Evolutionary conservation across 768 basidiomycete species (phyloP), one percentile per base, ranked within the genome.

Genomic region (Cyathus striatus): DNA sequence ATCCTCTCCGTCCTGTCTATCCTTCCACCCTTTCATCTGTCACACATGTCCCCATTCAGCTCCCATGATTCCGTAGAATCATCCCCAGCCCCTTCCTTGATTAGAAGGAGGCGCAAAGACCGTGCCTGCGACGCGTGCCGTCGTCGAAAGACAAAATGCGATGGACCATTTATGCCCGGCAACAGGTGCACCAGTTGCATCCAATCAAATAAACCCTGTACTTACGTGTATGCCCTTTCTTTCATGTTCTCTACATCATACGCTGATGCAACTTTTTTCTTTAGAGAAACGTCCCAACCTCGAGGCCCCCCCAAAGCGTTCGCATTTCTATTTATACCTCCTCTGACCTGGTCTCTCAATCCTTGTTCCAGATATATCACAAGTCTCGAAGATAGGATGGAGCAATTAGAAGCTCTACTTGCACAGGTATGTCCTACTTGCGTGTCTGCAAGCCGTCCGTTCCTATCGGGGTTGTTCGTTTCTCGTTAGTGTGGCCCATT

Each of bases 271-370:
- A 20, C 33, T 36, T 35, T 39, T 26, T 26, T 43, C 34, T 26
- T 10, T 41, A 82, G 80, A n/a, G 81, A 83, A 56, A 67, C 66
- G 2, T 83, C 82, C 3, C 77, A 78, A 49, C 81, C 81, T 44
- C 70, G 82, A 42, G 80, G 80, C 0, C 82, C 82, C 18, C 76
- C 82, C 4, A 84, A 84, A 62, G 79, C 77, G 78, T 84, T 46
- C 52, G 81, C 70, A 12, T 34, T 12, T 40, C 40, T 34, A 13
- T 35, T 43, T 36, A 40, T 16, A 35, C 26, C 36, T 20, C 23
- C 12, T 24, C 32, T 33, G 23, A 39, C 13, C 40, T 23, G n/a
- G 24, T 9, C 21, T 42, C 16, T 18, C n/a, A 2, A 24, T 14
- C 32, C 33, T 18, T 24, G 16, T 41, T 23, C 21, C 43, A 82